Evolutionary conservation across 2,329 filamentous ascomycete genomes (phyloP).

Genomic region (Stachybotrys elegans): DNA sequence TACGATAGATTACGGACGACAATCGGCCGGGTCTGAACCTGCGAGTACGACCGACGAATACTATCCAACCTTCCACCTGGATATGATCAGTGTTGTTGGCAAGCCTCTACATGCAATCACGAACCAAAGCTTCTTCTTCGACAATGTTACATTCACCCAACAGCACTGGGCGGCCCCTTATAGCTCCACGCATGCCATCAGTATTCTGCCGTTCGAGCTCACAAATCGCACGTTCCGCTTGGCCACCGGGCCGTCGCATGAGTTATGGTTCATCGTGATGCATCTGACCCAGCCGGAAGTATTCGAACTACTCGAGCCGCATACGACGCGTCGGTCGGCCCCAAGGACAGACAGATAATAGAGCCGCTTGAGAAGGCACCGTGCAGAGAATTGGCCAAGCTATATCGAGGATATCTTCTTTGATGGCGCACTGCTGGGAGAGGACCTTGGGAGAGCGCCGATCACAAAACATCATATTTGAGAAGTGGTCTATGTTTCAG

Average conservation of each 20-base stretch:
- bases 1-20: constrained; percentile 3
- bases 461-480: no score
- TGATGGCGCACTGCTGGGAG: not conserved
- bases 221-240: constrained; percentile 3
- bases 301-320: not conserved
- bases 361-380: not conserved
- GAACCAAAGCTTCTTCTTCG: not conserved
- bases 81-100: constrained; percentile 1
- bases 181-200: constrained; percentile 1
- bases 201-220: not conserved
- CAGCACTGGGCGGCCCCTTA: constrained; percentile 3
- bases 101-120: not conserved
- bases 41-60: not conserved
- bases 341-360: not conserved
- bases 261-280: constrained; percentile 6
- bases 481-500: no score
- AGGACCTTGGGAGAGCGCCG: no score
- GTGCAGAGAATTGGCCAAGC: not conserved
- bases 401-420: not conserved
- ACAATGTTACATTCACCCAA: constrained; percentile 1
- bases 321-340: not conserved
- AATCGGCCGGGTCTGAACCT: not conserved
- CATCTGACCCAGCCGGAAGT: not conserved
- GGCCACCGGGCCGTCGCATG: not conserved
- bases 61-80: not conserved